Conservation (phyloP, 768 basidiomycete genomes). For the Crassisporium funariophilum region DNA sequence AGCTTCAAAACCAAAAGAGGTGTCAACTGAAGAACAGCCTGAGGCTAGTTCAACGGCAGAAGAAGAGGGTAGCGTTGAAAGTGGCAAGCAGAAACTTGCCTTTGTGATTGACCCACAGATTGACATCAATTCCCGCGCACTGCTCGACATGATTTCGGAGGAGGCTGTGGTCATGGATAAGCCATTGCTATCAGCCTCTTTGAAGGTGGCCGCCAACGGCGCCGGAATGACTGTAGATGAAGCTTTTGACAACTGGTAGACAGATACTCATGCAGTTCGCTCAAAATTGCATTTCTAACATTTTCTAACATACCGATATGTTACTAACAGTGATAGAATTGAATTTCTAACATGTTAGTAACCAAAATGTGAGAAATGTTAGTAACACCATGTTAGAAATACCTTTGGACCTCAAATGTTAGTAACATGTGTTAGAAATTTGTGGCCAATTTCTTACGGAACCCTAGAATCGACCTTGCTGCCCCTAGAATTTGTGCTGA, state of each 20-base stretch:
- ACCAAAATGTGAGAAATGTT: conserved; percentile 8
- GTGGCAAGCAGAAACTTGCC: not conserved
- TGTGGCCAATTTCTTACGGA: conserved; percentile 6
- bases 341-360: conserved; percentile 9
- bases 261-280: not conserved
- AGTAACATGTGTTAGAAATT: conserved; percentile 9
- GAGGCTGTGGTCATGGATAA: not conserved
- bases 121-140: not conserved
- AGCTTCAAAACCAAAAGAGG: not conserved
- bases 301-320: not conserved
- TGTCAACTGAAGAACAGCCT: not conserved
- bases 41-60: not conserved
- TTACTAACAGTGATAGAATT: conserved; percentile 4
- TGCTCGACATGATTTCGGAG: conserved; percentile 5
- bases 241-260: not conserved
- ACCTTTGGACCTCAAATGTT: not conserved
- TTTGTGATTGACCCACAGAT: conserved; percentile 1
- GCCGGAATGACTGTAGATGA: not conserved
- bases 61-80: not conserved
- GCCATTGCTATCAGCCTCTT: not conserved
- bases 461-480: not conserved
- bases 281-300: not conserved
- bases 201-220: not conserved
- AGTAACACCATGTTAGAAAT: conserved; percentile 8
- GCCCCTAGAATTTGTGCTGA: not conserved